Base-by-base conservation (phyloP, 495 filamentous ascomycete species). In the Chaetomium tenue region DNA sequence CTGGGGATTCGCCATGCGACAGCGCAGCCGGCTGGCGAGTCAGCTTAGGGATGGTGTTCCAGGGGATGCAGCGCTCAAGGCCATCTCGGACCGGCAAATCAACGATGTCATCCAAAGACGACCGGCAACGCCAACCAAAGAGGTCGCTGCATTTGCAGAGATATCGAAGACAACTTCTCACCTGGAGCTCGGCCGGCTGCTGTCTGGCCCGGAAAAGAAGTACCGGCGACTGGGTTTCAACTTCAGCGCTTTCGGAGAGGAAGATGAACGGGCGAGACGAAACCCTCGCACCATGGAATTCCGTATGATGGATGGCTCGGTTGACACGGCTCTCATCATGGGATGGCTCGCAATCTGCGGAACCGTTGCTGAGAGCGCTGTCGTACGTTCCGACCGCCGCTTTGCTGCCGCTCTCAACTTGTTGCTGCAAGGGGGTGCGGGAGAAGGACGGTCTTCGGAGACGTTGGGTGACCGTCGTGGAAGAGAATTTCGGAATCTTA, bases 221-320 rank as follows among this genome's bases (percentile, higher is more conserved):
- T 70, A 69, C 61, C 65, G 72, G 4, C 65, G 73, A 33, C 66
- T 75, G 2, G 73, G 73, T 15, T 74, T 74, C 67, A 75, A 75
- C 57, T 75, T 75, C 40, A 75, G 73, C 58, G 65, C 72, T 4
- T 75, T 75, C 42, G 73, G 73, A 0, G 39, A 66, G 33, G 73
- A 75, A 33, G 73, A 75, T 46, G 70, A 72, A 26, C 65, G 73
- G 11, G 70, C 73, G 1, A 39, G 59, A n/a, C 62, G 61, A 2
- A 74, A 69, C 37, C 73, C 73, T 0, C 63, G 70, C 23, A 75
- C 73, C 0, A 55, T 75, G 44, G 73, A 75, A 52, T 75, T 75
- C 55, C 72, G 73, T 20, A 71, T 75, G 63, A 74, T 75, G 70
- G 73, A 75, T 20, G 73, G 73, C 3, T 71, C 70, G 12, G 58